Evolutionary conservation across 805 yeast genomes (phyloP), one percentile per base, ranked within the genome.

Genomic region (Sugiyamaella lignohabitans): DNA sequence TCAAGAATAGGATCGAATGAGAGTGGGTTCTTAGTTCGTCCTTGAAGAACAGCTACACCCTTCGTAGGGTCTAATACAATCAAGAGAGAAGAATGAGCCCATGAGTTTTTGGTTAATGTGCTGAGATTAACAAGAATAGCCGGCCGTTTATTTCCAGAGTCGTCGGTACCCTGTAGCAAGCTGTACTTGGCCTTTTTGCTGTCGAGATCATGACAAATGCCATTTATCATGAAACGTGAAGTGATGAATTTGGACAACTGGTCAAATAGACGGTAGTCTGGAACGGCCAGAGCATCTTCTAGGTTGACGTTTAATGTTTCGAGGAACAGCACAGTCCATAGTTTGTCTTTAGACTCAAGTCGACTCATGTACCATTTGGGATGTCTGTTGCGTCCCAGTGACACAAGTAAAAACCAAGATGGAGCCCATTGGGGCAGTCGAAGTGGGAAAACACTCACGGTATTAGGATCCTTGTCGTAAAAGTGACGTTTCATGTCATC

Each of bases 401-500:
- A 57, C 1, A 69, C 61, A 2, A 68, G 58, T 20, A 71, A 54
- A 45, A 62, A 66, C 74, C 74, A 71, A 35, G 64, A 62, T 1
- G 54, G 42, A 0, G 72, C 61, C 73, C 72, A 68, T 30, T 55
- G 60, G 4, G 65, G 55, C 56, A 57, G 47, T 49, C 68, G 53
- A 47, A 71, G 49, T 4, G 58, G 59, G 14, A 64, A 54, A 10
- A 61, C 50, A 5, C 52, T 27, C 17, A 50, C 49, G 1, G 59
- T 46, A 11, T 17, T 18, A 17, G 38, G 24, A 14, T 45, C 53
- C 16, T 55, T 53, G 18, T 43, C 40, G 21, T 35, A 17, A 18
- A 59, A 59, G 18, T 68, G 46, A 40, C 61, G 63, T 32, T 56
- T 56, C 18, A 72, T 59, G 58, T 81, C 88, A 19, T 67, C 69